phyloP scores from a whole-genome alignment of 352 stramenopile species.

The Phytophthora chlamydospora region DNA sequence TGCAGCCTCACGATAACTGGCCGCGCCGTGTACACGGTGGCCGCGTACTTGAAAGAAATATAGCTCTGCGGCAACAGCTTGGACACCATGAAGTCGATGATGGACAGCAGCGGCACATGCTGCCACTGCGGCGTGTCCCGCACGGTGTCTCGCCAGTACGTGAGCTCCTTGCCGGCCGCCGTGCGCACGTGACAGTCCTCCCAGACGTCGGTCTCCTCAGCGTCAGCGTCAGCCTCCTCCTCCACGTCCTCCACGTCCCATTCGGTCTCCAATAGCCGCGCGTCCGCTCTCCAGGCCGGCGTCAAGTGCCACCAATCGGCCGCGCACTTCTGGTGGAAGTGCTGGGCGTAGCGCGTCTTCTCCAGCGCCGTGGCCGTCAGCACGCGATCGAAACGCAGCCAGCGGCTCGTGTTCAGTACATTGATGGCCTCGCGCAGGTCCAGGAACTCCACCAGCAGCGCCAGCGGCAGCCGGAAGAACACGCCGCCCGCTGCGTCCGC shows the following conservation, averaged over 20 bases:
- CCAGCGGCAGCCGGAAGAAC: conserved; percentile 48
- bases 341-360: conserved; percentile 54
- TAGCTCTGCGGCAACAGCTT: conserved; percentile 62
- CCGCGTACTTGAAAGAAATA: conserved; percentile 66
- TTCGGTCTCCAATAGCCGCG: conserved; percentile 43
- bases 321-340: conserved; percentile 60
- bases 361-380: conserved; percentile 48
- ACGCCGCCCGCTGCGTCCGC: conserved; percentile 9
- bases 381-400: conserved; percentile 47
- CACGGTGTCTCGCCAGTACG: conserved; percentile 48
- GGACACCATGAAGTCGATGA: conserved; percentile 60
- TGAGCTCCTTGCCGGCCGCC: conserved; percentile 31
- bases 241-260: conserved; percentile 58
- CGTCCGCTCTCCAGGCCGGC: conserved; percentile 43
- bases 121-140: conserved; percentile 53
- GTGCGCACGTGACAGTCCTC: conserved; percentile 51
- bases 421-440: conserved; percentile 54
- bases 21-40: conserved; percentile 56
- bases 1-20: conserved; percentile 54
- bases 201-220: conserved; percentile 29
- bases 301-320: conserved; percentile 64
- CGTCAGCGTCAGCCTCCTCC: conserved; percentile 26
- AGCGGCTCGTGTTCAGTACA: conserved; percentile 51
- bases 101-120: conserved; percentile 52
- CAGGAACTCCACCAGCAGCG: conserved; percentile 53